These are phyloP conservation scores for Sphaerulina musiva DNA, from an alignment of 2,329 filamentous ascomycete genomes.

Conservation along the genomic window DNA sequence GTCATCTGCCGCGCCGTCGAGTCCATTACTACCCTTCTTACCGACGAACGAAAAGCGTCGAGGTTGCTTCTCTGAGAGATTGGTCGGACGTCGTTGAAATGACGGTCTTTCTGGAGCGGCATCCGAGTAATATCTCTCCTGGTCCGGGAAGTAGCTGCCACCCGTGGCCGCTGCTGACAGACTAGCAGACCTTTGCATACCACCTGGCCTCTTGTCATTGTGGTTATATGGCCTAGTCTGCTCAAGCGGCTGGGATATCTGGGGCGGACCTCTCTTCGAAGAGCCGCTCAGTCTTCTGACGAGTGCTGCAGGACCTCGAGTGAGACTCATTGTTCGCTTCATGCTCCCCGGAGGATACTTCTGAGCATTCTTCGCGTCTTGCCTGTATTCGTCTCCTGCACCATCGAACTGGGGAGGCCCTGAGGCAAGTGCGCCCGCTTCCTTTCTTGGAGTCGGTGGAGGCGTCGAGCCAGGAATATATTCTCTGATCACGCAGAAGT, in stretches of 20 bases:
- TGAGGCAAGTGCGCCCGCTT: constrained; percentile 5
- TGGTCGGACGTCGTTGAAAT: constrained; percentile 43
- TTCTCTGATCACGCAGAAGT: constrained; percentile 88
- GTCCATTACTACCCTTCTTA: constrained; percentile 49
- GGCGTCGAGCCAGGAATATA: constrained; percentile 76
- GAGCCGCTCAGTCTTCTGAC: constrained; percentile 39
- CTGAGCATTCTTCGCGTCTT: constrained; percentile 14
- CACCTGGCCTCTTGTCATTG: constrained; percentile 5
- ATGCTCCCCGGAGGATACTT: constrained; percentile 31
- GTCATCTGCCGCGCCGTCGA: constrained; percentile 47
- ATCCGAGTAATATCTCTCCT: constrained; percentile 1
- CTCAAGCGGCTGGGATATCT: constrained; percentile 16
- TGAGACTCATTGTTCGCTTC: constrained; percentile 31
- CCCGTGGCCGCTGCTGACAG: constrained; percentile 13
- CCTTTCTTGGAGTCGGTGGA: constrained; percentile 52
- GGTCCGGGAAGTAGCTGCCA: constrained; percentile 8
- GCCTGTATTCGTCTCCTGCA: constrained; percentile 1
- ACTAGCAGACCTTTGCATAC: constrained; percentile 24
- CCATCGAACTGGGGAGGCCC: constrained; percentile 15
- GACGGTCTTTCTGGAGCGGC: constrained; percentile 29
- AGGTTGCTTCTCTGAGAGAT: constrained; percentile 38
- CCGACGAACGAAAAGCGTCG: constrained; percentile 26
- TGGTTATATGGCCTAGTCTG: constrained; percentile 20
- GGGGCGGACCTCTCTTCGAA: constrained; percentile 20
- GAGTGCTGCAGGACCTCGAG: constrained; percentile 36